Base-by-base conservation (phyloP, 495 filamentous ascomycete genomes). In the Amorphotheca resinae region DNA sequence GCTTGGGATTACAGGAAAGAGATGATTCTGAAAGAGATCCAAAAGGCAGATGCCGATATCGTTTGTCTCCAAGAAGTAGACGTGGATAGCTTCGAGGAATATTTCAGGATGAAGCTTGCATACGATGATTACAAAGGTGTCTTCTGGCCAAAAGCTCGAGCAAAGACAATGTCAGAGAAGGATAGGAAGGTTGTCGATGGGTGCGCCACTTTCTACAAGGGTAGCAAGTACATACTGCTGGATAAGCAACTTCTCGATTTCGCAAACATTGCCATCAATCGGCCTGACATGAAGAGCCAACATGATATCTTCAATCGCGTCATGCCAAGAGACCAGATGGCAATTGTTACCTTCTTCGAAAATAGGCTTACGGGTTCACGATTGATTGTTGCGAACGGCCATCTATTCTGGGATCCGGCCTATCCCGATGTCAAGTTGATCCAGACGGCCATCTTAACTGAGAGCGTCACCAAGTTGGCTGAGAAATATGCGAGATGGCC, bases 271-370 rank as follows among this genome's bases (percentile, higher is more conserved):
- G 89, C 91, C 45, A 91, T 96, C 60, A 84, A 89, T 44, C 72
- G 93, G 38, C 82, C 86, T 4, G 91, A 95, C 59, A 91, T 93
- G 73, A 96, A 95, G 63, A 80, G 84, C 25, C 82, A 88, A 40
- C 83, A 89, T 53, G 93, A 98, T 53, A 87, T 95, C 46, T 96
- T 91, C 69, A 96, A 98, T 58, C 80, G 91, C 9, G 77, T 96
- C 14, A 96, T 95, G 91, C 87, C 88, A 45, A 83, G 88, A 64
- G 91, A 98, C 64, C 84, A 96, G 55, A 93, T 98, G 52, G 89
- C 82, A 9, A 76, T 94, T 15, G 74, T 93, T 21, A 70, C 82
- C 42, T 91, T 98, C 62, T 71, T 96, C 38, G 93, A 96, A 60
- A 95, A 94, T 53, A 73, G 87, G 12, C 62, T 69, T 44, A 96